Evolutionary conservation across 257 asterid genomes (phyloP).

Genomic region (Gardenia jasminoides): DNA sequence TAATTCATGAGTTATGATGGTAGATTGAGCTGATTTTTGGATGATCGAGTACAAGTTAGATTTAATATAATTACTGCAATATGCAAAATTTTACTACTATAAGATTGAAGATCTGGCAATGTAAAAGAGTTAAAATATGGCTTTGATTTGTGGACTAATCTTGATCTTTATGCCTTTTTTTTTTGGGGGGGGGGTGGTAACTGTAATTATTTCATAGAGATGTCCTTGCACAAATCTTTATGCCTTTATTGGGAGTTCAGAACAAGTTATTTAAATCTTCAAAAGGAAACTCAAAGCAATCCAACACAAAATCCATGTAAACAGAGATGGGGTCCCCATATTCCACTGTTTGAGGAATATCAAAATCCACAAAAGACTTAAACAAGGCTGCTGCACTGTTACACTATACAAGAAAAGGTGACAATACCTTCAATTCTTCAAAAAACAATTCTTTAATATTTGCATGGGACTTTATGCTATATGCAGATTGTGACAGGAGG

Average conservation of each 20-base stretch:
- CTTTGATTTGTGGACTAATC: no score
- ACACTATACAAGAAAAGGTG: constrained; percentile 41
- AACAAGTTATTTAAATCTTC: not conserved
- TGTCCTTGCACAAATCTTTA: constrained; percentile 1
- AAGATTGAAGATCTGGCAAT: not conserved
- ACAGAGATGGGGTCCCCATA: constrained; percentile 21
- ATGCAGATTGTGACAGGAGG: constrained; percentile 37
- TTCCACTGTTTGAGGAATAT: constrained; percentile 25
- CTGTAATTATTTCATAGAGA: not conserved
- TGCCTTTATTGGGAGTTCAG: constrained; percentile 18
- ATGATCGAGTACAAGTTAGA: not conserved
- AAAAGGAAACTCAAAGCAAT: constrained; percentile 24
- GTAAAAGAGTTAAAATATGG: not conserved
- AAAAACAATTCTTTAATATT: constrained; percentile 16
- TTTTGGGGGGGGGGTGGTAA: not conserved
- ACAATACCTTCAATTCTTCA: constrained; percentile 37
- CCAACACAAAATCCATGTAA: constrained; percentile 45
- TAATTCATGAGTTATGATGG: not conserved
- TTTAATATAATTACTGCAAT: not conserved
- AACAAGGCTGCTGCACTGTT: constrained; percentile 44
- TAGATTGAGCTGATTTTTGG: no score
- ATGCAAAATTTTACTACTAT: no score
- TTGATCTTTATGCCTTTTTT: not conserved
- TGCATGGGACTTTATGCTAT: constrained; percentile 46
- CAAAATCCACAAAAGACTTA: constrained; percentile 31